Base-by-base conservation (phyloP, 345 rosid species). In the Noccaea bulbosa region DNA sequence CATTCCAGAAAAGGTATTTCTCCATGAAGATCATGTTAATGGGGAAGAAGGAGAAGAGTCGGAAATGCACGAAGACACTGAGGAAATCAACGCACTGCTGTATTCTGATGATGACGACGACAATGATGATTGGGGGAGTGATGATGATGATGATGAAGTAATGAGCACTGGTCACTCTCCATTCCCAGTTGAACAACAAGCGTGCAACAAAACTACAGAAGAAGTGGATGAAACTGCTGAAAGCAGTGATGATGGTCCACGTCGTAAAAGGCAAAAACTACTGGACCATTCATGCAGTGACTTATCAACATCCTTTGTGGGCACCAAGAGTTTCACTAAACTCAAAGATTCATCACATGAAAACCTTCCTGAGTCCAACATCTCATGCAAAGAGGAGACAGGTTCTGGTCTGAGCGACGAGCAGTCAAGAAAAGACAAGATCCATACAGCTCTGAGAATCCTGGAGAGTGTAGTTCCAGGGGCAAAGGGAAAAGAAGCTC, bases 11-110 rank as follows among this genome's bases (percentile, higher is more conserved):
- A 76, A 75, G 67, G 73, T 56, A 9, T 44, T 68, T 32, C 53
- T 79, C 5, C 71, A 16, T 27, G 79, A 82, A 76, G 76, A 74
- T 69, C 67, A 32, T 62, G 87, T 71, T 44, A 44, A 74, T 66
- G 84, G 65, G 34, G 81, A 79, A 70, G 82, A 78, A 70, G 82
- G 76, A 72, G 85, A 82, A 67, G 86, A 77, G 64, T 81, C 83
- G 48, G 97, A 93, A 74, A 84, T 86, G 96, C 98, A 85, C 35
- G 98, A 94, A 76, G 97, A 94, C 84, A 89, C 96, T 4, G 99
- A 91, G 24, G 99, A 94, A 82, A 72, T 94, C 60, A 82, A 94
- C 73, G 99, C 99, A 1, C 73, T 94, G 10, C 82, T 94, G 59
- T 91, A 89, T 77, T 94, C 99, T 0, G 96, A 88, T 71, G 91